phyloP scores from a whole-genome alignment of 176 grass and related monocot species.

The Aegilops tauschii region DNA sequence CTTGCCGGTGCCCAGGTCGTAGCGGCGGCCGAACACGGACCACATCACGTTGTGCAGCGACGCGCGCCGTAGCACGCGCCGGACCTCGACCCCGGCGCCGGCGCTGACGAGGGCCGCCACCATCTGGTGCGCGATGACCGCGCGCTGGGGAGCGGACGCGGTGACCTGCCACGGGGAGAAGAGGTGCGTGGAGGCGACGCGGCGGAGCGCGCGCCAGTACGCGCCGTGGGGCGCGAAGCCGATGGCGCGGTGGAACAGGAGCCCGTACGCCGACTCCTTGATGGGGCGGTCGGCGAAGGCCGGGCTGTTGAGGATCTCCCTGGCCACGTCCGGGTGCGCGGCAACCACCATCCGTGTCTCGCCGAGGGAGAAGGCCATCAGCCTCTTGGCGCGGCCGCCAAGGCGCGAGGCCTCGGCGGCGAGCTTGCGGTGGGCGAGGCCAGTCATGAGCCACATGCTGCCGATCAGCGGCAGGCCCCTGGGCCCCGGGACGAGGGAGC shows the following conservation, averaged over 20 bases:
- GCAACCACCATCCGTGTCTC: slow-evolving; percentile 62
- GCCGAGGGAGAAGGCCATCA: slow-evolving; percentile 87
- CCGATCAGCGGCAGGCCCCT: slow-evolving; percentile 72
- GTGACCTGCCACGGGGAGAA: slow-evolving; percentile 85
- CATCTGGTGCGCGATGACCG: slow-evolving; percentile 60
- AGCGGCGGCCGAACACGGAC: slow-evolving; percentile 73
- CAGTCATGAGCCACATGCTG: slow-evolving; percentile 87
- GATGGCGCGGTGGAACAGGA: slow-evolving; percentile 93
- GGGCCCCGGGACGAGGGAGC: slow-evolving; percentile 30
- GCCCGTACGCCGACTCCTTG: slow-evolving; percentile 85
- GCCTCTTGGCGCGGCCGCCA: not conserved
- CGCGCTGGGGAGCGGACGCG: slow-evolving; percentile 48
- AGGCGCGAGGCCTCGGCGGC: slow-evolving; percentile 19
- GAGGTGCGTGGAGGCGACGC: slow-evolving; percentile 69
- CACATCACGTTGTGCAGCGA: slow-evolving; percentile 86
- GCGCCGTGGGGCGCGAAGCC: slow-evolving; percentile 80
- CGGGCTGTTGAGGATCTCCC: slow-evolving; percentile 61
- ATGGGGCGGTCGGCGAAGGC: slow-evolving; percentile 75
- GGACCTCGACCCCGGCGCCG: slow-evolving; percentile 27
- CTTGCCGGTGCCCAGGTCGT: slow-evolving; percentile 35
- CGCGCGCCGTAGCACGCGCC: slow-evolving; percentile 48
- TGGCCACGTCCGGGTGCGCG: slow-evolving; percentile 62
- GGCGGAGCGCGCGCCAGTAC: slow-evolving; percentile 77
- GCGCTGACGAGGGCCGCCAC: not conserved
- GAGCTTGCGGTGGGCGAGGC: slow-evolving; percentile 80